Evolutionary conservation across 2,329 filamentous ascomycete species (phyloP).

Genomic region (Pseudogymnoascus destructans): DNA sequence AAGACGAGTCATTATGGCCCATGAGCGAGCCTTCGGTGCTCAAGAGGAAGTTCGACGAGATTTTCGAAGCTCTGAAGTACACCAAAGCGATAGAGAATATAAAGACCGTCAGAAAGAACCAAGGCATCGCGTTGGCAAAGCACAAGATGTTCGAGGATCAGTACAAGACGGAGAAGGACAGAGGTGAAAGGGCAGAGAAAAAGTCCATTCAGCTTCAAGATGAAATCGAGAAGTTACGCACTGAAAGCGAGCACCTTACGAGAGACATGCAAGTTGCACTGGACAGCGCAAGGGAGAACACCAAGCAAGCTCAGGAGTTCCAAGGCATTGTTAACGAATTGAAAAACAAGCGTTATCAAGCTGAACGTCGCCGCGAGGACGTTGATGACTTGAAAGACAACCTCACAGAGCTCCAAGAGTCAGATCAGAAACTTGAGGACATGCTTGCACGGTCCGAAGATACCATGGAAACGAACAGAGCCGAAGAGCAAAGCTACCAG

Average conservation of each 20-base stretch:
- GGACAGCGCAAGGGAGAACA: conserved; percentile 46
- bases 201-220: conserved; percentile 49
- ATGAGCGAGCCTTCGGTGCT: conserved; percentile 75
- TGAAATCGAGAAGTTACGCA: conserved; percentile 49
- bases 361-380: conserved; percentile 54
- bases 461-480: conserved; percentile 50
- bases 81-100: conserved; percentile 96
- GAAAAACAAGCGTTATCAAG: conserved; percentile 62
- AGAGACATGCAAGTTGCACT: conserved; percentile 48
- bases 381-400: conserved; percentile 57
- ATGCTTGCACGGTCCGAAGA: conserved; percentile 68
- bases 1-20: conserved; percentile 95
- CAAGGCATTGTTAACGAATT: conserved; percentile 63
- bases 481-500: conserved; percentile 50
- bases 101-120: conserved; percentile 70
- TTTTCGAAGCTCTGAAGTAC: conserved; percentile 94
- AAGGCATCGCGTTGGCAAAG: conserved; percentile 60
- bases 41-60: conserved; percentile 94
- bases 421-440: conserved; percentile 60
- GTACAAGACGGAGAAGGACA: conserved; percentile 73
- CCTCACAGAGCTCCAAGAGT: conserved; percentile 64
- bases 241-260: conserved; percentile 44
- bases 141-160: conserved; percentile 64
- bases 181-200: conserved; percentile 59
- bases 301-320: conserved; percentile 60